Evolutionary conservation across 139 green algal species (phyloP).

Genomic region (Axilococcus clingmanii): DNA sequence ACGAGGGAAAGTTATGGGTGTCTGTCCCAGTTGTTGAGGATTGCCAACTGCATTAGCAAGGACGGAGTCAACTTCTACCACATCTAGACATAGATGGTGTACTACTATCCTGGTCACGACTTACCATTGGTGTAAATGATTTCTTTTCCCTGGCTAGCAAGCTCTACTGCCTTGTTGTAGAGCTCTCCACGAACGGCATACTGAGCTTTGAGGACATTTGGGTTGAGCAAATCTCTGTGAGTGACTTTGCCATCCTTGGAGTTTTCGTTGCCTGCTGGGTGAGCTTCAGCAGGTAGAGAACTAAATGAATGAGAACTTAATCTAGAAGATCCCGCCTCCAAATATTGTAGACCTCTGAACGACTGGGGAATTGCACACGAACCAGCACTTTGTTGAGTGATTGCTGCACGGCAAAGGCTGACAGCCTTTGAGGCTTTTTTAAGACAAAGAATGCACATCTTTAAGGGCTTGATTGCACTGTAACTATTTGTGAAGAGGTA

Average conservation of each 20-base stretch:
- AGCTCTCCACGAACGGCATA: constrained; percentile 91
- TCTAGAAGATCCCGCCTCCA: too few species aligned
- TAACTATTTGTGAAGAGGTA: too few species aligned
- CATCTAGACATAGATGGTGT: not conserved
- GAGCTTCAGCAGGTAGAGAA: too few species aligned
- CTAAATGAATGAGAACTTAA: constrained; percentile 4
- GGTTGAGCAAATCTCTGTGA: constrained; percentile 71
- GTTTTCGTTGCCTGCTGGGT: constrained; percentile 12
- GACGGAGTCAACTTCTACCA: not conserved
- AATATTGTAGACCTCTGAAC: too few species aligned
- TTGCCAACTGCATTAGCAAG: constrained; percentile 83
- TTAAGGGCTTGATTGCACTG: too few species aligned
- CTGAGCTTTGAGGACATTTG: constrained; percentile 58
- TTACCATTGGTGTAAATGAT: constrained; percentile 93
- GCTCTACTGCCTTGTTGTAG: constrained; percentile 72
- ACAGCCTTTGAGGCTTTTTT: not conserved
- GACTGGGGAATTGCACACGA: too few species aligned
- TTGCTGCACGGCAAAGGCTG: too few species aligned
- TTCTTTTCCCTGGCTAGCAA: constrained; percentile 68
- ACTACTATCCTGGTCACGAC: not conserved
- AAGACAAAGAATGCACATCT: constrained; percentile 6
- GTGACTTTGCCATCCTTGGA: constrained; percentile 55
- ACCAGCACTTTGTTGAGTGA: too few species aligned
- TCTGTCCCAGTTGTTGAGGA: constrained; percentile 80
- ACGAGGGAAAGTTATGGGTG: constrained; percentile 79